These are phyloP conservation scores for Fremontodendron californicum DNA, from an alignment of 345 rosid species.

Conservation along the genomic window DNA sequence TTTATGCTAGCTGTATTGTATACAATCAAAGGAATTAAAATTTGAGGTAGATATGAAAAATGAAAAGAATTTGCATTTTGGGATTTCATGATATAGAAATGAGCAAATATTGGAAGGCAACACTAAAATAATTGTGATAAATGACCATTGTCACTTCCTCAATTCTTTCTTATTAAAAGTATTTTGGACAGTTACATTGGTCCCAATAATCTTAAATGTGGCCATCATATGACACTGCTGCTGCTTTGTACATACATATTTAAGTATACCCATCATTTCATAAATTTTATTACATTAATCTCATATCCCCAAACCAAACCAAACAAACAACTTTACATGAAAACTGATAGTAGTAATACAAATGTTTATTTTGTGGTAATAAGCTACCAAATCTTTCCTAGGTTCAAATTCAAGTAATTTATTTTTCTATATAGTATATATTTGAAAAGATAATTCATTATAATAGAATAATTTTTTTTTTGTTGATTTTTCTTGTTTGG, in stretches of 20 bases:
- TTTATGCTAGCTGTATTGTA: too few species aligned
- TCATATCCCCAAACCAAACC: neutral
- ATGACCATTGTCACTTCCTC: neutral
- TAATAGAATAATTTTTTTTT: too few species aligned
- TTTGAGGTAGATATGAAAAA: neutral
- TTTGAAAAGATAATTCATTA: too few species aligned
- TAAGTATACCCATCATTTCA: conserved; percentile 1
- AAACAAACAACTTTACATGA: neutral
- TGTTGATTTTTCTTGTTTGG: too few species aligned
- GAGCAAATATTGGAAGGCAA: neutral
- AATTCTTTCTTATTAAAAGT: neutral
- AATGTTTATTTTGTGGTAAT: neutral
- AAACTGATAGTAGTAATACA: neutral
- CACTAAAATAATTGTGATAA: neutral
- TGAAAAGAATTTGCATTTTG: neutral
- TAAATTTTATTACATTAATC: neutral
- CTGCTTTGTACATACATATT: neutral
- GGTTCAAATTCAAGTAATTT: neutral
- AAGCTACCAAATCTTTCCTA: neutral
- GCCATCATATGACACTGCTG: conserved; percentile 6
- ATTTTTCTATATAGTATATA: neutral
- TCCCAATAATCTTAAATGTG: neutral
- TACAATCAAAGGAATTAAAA: too few species aligned
- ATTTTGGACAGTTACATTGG: neutral
- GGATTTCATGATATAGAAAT: neutral